These are phyloP conservation scores for Hyphopichia khmerensis DNA, from an alignment of 1,139 yeast genomes.

Conservation along the genomic window DNA sequence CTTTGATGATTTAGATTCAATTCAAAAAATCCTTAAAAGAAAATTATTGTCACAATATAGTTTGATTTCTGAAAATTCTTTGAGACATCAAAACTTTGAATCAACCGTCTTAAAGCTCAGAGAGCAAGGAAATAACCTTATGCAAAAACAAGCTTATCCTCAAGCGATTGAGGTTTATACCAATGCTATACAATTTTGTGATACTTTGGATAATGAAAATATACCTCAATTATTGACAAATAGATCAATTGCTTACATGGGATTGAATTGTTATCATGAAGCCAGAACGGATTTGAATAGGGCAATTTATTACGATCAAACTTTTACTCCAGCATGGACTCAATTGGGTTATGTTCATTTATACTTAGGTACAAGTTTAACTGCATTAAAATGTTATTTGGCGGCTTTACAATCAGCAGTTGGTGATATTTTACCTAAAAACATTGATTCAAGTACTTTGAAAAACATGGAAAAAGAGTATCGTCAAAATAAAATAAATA, in stretches of 20 bases:
- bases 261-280: constrained; percentile 43
- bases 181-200: constrained; percentile 29
- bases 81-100: background rate
- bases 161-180: constrained; percentile 45
- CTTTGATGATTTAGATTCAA: background rate
- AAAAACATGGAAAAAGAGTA: constrained; percentile 20
- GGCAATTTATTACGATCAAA: constrained; percentile 31
- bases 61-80: background rate
- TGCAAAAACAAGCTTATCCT: constrained; percentile 37
- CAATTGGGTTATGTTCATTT: constrained; percentile 47
- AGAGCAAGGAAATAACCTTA: constrained; percentile 44
- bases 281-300: constrained; percentile 38
- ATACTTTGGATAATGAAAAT: constrained; percentile 14
- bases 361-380: constrained; percentile 39
- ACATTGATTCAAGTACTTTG: background rate
- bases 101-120: constrained; percentile 17
- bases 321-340: constrained; percentile 46
- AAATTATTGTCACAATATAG: background rate
- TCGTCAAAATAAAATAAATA: constrained; percentile 17
- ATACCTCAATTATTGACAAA: constrained; percentile 39
- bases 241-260: constrained; percentile 45
- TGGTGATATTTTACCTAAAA: constrained; percentile 33
- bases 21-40: background rate
- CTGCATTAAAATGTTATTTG: constrained; percentile 35
- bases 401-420: constrained; percentile 29